A percentile compares a stretch with the other conserved stretches of the same genome.
Evolutionary conservation across 257 asterid genomes (phyloP).

Genomic region (Solanum peruvianum): DNA sequence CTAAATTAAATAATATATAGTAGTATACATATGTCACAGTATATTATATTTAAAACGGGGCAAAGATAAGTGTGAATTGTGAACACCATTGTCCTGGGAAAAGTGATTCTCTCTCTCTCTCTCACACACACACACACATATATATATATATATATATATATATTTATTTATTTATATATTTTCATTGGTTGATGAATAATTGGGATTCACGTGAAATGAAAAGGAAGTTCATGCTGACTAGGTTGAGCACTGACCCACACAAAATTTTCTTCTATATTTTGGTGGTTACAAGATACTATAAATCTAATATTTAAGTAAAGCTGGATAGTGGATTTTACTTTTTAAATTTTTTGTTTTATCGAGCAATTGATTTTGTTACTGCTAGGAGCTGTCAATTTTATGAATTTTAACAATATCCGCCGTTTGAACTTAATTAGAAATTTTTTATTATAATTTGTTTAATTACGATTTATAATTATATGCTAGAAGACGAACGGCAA

Average conservation of each 20-base stretch:
- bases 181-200: conserved; percentile 16
- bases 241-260: conserved; percentile 11
- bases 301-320: not conserved
- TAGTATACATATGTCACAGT: not conserved
- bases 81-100: not conserved
- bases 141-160: not conserved
- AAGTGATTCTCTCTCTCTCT: not conserved
- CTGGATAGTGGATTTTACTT: not conserved
- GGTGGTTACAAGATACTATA: not conserved
- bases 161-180: no score
- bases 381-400: not conserved
- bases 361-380: not conserved
- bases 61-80: not conserved
- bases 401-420: not conserved
- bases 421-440: not conserved
- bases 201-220: conserved; percentile 41
- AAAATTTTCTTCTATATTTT: conserved; percentile 9
- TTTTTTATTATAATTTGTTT: not conserved
- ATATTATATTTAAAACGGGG: not conserved
- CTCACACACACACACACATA: no score
- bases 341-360: not conserved
- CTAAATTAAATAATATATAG: not conserved
- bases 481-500: no score
- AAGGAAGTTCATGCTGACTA: conserved; percentile 23
- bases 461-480: no score